phyloP scores from a whole-genome alignment of 164 flowering plant species.

The Piper longum region DNA sequence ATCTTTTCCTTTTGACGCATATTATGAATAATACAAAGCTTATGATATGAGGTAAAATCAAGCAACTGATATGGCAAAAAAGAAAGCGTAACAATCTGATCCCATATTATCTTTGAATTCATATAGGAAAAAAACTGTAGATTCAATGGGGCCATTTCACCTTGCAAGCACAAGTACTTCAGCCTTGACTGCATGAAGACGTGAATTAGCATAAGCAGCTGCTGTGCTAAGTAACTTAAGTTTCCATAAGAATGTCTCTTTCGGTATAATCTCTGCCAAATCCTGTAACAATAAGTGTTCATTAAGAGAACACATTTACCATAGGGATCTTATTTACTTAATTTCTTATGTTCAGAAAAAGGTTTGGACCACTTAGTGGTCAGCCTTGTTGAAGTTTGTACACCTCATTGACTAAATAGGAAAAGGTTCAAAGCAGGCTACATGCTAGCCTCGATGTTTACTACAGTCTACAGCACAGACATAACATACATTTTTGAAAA shows the following conservation, averaged over 20 bases:
- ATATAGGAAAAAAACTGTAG: not conserved
- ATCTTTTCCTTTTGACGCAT: not conserved
- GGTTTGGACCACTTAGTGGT: no score
- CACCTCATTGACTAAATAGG: no score
- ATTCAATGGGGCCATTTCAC: conserved; percentile 13
- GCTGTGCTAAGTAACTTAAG: conserved; percentile 69
- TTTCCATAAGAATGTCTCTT: conserved; percentile 79
- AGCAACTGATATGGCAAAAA: not conserved
- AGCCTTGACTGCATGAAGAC: conserved; percentile 91
- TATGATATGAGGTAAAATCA: not conserved
- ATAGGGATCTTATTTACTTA: no score
- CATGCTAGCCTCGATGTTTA: no score
- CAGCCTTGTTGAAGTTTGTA: no score
- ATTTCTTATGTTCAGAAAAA: no score
- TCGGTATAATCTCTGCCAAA: conserved; percentile 67
- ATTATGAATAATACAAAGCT: not conserved
- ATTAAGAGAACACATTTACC: not conserved
- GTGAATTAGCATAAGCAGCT: conserved; percentile 88
- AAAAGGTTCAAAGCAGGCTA: no score
- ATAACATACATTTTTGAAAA: not conserved
- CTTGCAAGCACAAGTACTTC: conserved; percentile 91
- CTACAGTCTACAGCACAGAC: not conserved
- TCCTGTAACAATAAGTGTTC: conserved; percentile 23
- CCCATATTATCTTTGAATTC: not conserved
- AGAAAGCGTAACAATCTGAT: not conserved